A percentile compares a stretch with the other conserved stretches of the same genome.
Conservation (phyloP, 768 basidiomycete genomes). For the Suillus decipiens region DNA sequence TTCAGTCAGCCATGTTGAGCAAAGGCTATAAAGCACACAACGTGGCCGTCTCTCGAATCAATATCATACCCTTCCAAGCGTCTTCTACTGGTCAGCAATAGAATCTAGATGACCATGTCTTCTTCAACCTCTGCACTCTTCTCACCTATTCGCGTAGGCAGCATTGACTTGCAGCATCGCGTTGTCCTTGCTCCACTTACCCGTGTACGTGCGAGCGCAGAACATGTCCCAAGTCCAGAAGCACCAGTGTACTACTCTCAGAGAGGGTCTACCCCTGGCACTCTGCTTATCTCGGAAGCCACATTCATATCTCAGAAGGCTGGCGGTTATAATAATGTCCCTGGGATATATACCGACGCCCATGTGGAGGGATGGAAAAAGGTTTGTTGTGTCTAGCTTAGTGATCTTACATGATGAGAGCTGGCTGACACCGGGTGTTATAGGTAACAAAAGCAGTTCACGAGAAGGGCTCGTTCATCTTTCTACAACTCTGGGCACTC, state of each 20-base stretch:
- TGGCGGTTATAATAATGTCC: slow-evolving; percentile 50
- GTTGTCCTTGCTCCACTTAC: slow-evolving; percentile 58
- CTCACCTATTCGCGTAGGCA: slow-evolving; percentile 35
- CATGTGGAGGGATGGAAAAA: slow-evolving; percentile 56
- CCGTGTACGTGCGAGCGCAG: slow-evolving; percentile 38
- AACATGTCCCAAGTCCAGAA: slow-evolving; percentile 39
- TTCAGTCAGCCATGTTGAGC: too few species aligned
- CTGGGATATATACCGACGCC: slow-evolving; percentile 64
- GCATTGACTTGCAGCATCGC: slow-evolving; percentile 42
- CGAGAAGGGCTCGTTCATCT: too few species aligned
- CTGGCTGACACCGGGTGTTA: background rate
- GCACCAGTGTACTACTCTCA: slow-evolving; percentile 50
- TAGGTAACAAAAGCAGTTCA: slow-evolving; percentile 51
- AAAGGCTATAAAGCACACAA: too few species aligned
- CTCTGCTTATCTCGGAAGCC: too few species aligned
- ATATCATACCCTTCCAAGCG: too few species aligned
- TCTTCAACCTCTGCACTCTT: slow-evolving; percentile 36
- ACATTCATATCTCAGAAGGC: slow-evolving; percentile 32
- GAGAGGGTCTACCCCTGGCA: slow-evolving; percentile 22
- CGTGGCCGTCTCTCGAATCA: too few species aligned
- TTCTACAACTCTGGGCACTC: too few species aligned
- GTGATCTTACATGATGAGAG: too few species aligned
- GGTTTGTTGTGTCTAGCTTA: slow-evolving; percentile 25
- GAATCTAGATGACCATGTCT: too few species aligned
- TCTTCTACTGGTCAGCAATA: too few species aligned